These are phyloP conservation scores for Zarea fungicola DNA, from an alignment of 2,329 filamentous ascomycete species.

Conservation along the genomic window DNA sequence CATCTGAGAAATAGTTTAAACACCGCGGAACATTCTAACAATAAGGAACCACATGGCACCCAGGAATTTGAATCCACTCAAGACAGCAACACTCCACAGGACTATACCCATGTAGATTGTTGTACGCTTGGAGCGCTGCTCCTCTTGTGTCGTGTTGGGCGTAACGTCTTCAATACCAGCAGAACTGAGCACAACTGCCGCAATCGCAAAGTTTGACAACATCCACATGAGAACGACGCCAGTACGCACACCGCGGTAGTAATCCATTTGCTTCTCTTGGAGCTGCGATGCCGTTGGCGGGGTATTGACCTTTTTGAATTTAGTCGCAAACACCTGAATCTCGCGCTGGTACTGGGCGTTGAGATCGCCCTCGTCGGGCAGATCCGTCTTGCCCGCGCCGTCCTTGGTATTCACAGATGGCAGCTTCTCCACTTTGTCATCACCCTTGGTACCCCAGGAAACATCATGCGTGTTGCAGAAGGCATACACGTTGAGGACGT, in stretches of 20 bases:
- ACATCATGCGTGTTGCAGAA: slow-evolving; percentile 99
- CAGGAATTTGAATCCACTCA: slow-evolving; percentile 81
- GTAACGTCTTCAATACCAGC: slow-evolving; percentile 71
- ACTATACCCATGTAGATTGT: slow-evolving; percentile 84
- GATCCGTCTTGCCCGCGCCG: slow-evolving; percentile 84
- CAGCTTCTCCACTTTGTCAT: slow-evolving; percentile 89
- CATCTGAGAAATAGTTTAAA: slow-evolving; percentile 32
- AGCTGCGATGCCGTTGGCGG: slow-evolving; percentile 47
- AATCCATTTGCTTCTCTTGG: slow-evolving; percentile 89
- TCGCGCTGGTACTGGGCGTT: slow-evolving; percentile 94
- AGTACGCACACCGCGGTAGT: slow-evolving; percentile 93
- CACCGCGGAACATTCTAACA: slow-evolving; percentile 75
- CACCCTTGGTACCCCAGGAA: slow-evolving; percentile 96
- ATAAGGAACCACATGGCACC: slow-evolving; percentile 91
- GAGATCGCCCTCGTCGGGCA: slow-evolving; percentile 90
- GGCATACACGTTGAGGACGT: slow-evolving; percentile 97
- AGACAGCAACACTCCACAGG: slow-evolving; percentile 79
- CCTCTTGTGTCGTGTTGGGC: slow-evolving; percentile 30
- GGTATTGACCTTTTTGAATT: slow-evolving; percentile 68
- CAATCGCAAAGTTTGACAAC: slow-evolving; percentile 87
- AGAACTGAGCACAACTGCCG: slow-evolving; percentile 78
- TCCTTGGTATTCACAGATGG: slow-evolving; percentile 86
- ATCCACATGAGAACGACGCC: slow-evolving; percentile 94
- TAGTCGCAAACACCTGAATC: slow-evolving; percentile 65
- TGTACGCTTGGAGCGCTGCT: slow-evolving; percentile 50